Evolutionary conservation across 2,329 filamentous ascomycete genomes (phyloP).

Genomic region (Microdochium bolleyi): DNA sequence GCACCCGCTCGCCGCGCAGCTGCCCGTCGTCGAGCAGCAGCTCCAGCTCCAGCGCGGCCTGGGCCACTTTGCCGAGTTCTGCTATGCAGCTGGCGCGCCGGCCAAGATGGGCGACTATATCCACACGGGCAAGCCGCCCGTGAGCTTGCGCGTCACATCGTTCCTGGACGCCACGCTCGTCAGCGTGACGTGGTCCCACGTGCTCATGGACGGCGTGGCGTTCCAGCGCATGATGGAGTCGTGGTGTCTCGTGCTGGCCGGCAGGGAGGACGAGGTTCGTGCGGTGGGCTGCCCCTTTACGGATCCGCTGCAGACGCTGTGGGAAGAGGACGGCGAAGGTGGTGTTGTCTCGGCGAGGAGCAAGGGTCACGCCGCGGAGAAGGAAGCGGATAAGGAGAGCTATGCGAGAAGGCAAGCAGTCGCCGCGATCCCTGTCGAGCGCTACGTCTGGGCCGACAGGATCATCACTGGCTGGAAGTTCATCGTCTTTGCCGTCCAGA

Average conservation of each 20-base stretch:
- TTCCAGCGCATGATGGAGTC: background rate
- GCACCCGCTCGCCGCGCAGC: background rate
- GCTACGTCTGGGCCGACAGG: background rate
- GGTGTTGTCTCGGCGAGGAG: background rate
- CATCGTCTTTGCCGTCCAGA: background rate
- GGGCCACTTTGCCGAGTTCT: background rate
- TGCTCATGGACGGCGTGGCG: background rate
- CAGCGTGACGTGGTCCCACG: background rate
- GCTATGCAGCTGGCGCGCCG: background rate
- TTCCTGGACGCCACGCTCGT: background rate
- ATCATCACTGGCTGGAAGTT: background rate
- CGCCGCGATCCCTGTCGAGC: background rate
- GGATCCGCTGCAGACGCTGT: background rate
- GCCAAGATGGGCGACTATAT: background rate
- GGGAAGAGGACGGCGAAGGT: background rate
- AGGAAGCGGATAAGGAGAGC: background rate
- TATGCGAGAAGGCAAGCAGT: background rate
- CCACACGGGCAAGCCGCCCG: background rate
- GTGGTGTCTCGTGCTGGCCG: background rate
- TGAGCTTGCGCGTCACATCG: background rate
- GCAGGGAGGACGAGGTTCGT: background rate
- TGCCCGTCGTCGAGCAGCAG: background rate
- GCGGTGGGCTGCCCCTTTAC: background rate
- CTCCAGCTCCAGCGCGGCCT: background rate
- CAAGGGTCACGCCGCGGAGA: no score